Conservation (phyloP, 2,329 filamentous ascomycete genomes). For the Phialophora tarda region DNA sequence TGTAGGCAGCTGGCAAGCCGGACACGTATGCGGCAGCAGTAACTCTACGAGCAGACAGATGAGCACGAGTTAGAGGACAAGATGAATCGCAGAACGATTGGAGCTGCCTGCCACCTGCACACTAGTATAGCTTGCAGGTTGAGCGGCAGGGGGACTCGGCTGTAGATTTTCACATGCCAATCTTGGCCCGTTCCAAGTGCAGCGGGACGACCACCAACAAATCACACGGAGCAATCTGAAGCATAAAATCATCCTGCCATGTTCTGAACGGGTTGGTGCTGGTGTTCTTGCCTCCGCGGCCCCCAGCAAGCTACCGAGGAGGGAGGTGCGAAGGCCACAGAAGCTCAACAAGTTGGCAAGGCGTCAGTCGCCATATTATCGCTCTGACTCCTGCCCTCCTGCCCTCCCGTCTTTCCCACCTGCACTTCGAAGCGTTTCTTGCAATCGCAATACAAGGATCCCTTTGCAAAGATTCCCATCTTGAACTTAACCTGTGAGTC, state of each 20-base stretch:
- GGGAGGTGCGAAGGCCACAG: not conserved
- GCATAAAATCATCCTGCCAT: constrained; percentile 19
- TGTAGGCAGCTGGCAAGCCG: not conserved
- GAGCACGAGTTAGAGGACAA: not conserved
- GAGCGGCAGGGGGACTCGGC: constrained; percentile 3
- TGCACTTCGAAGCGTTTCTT: constrained; percentile 14
- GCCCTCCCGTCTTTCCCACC: not conserved
- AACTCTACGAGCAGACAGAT: not conserved
- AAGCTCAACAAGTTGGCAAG: constrained; percentile 18
- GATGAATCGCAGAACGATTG: not conserved
- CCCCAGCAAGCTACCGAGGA: not conserved
- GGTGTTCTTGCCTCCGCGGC: not conserved
- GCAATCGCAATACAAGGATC: not conserved
- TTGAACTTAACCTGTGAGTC: not conserved
- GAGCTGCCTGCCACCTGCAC: not conserved
- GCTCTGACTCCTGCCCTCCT: constrained; percentile 13
- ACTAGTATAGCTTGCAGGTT: constrained; percentile 8
- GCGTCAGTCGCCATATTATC: constrained; percentile 11
- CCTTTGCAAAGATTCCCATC: not conserved
- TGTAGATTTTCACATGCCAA: constrained; percentile 18
- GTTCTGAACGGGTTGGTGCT: constrained; percentile 12
- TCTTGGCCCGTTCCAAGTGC: constrained; percentile 5
- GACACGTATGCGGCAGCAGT: not conserved
- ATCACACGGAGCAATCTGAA: not conserved
- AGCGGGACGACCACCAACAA: not conserved